These are phyloP conservation scores for Infundibulicybe gibba DNA, from an alignment of 768 basidiomycete species.

Conservation along the genomic window DNA sequence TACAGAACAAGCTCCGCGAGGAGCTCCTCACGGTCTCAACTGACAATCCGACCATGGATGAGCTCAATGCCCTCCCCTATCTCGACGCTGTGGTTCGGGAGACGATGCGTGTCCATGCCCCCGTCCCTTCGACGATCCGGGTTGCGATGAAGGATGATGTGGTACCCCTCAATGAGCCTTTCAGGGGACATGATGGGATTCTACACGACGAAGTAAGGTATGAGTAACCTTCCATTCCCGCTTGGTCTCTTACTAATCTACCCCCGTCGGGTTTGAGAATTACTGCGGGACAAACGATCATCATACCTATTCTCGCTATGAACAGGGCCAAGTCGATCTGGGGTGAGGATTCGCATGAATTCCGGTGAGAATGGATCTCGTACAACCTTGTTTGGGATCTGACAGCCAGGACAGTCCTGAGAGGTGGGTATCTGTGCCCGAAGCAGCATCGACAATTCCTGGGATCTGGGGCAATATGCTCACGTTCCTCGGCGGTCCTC, in stretches of 20 bases:
- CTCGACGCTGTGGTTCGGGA: slow-evolving; percentile 60
- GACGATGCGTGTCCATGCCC: slow-evolving; percentile 48
- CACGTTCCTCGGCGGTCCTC: slow-evolving; percentile 57
- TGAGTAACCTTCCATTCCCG: slow-evolving; percentile 2
- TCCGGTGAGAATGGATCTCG: slow-evolving; percentile 37
- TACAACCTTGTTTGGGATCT: background rate
- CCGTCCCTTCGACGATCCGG: slow-evolving; percentile 35
- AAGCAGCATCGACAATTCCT: slow-evolving; percentile 38
- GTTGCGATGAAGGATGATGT: slow-evolving; percentile 45
- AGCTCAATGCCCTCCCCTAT: slow-evolving; percentile 56
- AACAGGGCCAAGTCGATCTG: slow-evolving; percentile 49
- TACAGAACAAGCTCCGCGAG: slow-evolving; percentile 50
- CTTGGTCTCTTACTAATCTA: background rate
- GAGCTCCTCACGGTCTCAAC: slow-evolving; percentile 47
- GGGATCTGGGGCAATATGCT: slow-evolving; percentile 54
- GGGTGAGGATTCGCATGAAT: slow-evolving; percentile 57
- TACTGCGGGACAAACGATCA: slow-evolving; percentile 32
- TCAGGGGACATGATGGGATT: slow-evolving; percentile 34
- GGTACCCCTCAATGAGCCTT: slow-evolving; percentile 42
- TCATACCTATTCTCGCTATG: slow-evolving; percentile 45
- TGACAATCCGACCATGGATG: slow-evolving; percentile 61
- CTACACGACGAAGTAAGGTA: slow-evolving; percentile 32
- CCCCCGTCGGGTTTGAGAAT: background rate
- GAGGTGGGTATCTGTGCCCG: slow-evolving; percentile 47
- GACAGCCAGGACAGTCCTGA: slow-evolving; percentile 42